Evolutionary conservation across 23 red algal species (phyloP).

Genomic region (Gracilaria vermiculophylla): DNA sequence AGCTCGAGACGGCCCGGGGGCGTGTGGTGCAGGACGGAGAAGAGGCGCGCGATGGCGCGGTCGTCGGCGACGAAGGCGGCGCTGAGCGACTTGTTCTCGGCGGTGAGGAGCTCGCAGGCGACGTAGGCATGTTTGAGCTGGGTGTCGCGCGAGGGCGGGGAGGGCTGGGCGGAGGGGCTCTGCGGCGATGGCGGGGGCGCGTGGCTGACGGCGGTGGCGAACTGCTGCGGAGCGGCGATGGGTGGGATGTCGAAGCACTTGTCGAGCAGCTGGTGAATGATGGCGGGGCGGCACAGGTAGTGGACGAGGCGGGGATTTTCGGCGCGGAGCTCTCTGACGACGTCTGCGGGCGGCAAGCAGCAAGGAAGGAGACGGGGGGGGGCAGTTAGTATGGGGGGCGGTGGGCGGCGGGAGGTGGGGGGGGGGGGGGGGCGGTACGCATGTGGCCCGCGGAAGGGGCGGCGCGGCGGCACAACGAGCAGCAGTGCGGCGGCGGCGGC

Average conservation of each 20-base stretch:
- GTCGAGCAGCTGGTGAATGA: conserved; percentile 8
- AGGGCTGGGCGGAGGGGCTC: not conserved
- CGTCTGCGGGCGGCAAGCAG: conserved; percentile 1
- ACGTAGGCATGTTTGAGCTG: conserved; percentile 63
- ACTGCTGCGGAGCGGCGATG: not conserved
- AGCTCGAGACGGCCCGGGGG: conserved; percentile 20
- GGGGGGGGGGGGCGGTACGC: no score
- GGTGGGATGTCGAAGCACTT: conserved; percentile 31
- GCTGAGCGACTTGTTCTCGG: conserved; percentile 29
- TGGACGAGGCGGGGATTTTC: conserved; percentile 69
- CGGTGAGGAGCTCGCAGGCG: conserved; percentile 69
- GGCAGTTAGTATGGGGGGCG: conserved; percentile 9
- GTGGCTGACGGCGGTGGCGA: not conserved
- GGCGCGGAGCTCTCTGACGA: conserved; percentile 55
- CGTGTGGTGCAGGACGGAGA: conserved; percentile 28
- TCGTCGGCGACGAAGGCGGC: conserved; percentile 38
- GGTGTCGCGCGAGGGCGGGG: not conserved
- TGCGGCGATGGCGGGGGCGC: not conserved
- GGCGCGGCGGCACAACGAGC: no score
- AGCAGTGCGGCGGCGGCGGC: not conserved
- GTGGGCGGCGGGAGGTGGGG: not conserved
- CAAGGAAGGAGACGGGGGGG: conserved; percentile 43
- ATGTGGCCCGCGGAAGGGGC: no score
- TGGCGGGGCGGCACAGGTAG: conserved; percentile 31
- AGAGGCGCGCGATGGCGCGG: not conserved